Evolutionary conservation across 2,329 filamentous ascomycete genomes (phyloP), one percentile per base, ranked within the genome.

Genomic region (Monilinia laxa): DNA sequence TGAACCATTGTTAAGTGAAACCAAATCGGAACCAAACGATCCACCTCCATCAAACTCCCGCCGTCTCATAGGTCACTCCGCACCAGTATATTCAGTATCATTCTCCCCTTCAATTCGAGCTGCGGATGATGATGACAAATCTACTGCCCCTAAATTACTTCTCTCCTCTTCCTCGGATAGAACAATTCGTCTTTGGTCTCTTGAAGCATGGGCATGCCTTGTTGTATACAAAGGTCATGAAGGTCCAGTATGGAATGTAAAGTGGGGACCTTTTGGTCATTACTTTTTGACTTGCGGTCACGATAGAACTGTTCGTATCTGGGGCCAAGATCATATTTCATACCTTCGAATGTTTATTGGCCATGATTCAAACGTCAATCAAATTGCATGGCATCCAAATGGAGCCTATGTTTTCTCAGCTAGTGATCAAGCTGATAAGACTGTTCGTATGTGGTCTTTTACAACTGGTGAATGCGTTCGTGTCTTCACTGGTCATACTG

Each of bases 401-500:
- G 92, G 92, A 23, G 87, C 90, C 7, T 99, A 98, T 73, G 82
- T 97, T 55, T 97, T 99, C 78, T 97, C 95, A 0, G 93, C 91
- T 4, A 96, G 92, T 16, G 91, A 91, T 71, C 93, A 88, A 75
- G 85, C 83, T 9, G 87, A 99, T 78, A 94, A 94, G 78, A 95
- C 93, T 0, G 91, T 98, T 45, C 89, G 95, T 40, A 98, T 99
- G 94, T 99, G 95, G 95, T 89, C 93, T 12, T 86, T 97, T n/a
- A 85, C 87, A 14, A 94, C 90, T 11, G 95, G 95, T 38, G 88
- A 89, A 69, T 92, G 93, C 47, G 91, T 97, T 6, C 90, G 95
- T 35, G 87, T 98, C 74, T 97, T 98, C 76, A 93, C 91, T 0
- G 95, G 95, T 1, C 95, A 99, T 76, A 90, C 87, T 0, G 92